Conservation (phyloP, 2,329 filamentous ascomycete genomes). For the Colletotrichum theobromicola region DNA sequence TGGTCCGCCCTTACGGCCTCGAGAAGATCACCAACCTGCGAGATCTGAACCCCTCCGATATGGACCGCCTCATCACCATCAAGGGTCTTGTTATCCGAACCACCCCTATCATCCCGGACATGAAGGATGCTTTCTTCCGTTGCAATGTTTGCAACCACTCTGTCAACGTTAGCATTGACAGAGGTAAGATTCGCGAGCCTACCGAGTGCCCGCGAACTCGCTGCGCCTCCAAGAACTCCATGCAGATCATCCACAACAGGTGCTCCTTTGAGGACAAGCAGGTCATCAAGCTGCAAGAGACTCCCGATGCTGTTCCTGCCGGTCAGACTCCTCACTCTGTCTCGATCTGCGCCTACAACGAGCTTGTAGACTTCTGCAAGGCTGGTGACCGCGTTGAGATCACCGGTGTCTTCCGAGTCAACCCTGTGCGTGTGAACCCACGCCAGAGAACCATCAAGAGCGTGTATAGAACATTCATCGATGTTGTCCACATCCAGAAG, state of each 20-base stretch:
- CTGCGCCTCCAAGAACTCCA: constrained; percentile 88
- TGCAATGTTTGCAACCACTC: constrained; percentile 94
- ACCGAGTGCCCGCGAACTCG: constrained; percentile 84
- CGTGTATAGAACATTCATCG: constrained; percentile 97
- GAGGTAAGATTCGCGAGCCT: constrained; percentile 94
- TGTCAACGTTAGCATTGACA: constrained; percentile 88
- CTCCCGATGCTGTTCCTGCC: constrained; percentile 90
- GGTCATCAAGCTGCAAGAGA: constrained; percentile 98
- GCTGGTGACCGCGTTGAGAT: constrained; percentile 95
- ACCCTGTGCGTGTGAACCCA: constrained; percentile 91
- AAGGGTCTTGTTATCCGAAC: constrained; percentile 96
- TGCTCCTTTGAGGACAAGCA: constrained; percentile 97
- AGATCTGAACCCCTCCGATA: constrained; percentile 87
- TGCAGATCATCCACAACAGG: constrained; percentile 98
- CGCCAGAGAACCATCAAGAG: constrained; percentile 91
- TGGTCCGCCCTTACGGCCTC: constrained; percentile 87
- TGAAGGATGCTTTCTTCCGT: constrained; percentile 98
- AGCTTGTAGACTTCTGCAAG: constrained; percentile 96
- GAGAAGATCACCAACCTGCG: constrained; percentile 89
- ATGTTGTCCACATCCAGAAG: constrained; percentile 95
- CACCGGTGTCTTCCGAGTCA: constrained; percentile 96
- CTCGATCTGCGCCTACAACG: constrained; percentile 94
- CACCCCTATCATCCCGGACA: constrained; percentile 96
- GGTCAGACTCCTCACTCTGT: constrained; percentile 98
- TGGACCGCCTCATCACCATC: constrained; percentile 89